Conservation (phyloP, 73 alveolate genomes). For the Symbiodinium pilosum region DNA sequence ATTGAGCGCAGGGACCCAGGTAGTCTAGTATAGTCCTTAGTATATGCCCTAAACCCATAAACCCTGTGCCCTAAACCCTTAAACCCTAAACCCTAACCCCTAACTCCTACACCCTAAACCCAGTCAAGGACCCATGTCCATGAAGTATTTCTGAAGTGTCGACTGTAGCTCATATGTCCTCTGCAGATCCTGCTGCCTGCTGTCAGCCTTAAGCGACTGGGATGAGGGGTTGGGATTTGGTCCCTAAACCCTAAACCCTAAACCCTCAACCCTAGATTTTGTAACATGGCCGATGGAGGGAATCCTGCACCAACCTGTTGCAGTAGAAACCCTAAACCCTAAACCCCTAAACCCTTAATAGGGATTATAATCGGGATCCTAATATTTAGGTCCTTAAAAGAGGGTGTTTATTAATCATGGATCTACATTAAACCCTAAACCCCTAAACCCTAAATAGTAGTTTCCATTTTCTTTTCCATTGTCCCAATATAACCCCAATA, state of each 20-base stretch:
- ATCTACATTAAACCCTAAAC: not conserved
- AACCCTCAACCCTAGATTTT: not conserved
- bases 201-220: too few relatives aligned
- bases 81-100: too few relatives aligned
- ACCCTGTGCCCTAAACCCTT: not conserved
- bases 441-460: too few relatives aligned
- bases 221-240: too few relatives aligned
- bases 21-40: not conserved
- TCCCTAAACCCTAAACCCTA: not conserved
- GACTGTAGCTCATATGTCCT: too few relatives aligned
- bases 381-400: not conserved
- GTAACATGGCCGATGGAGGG: not conserved
- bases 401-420: too few relatives aligned
- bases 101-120: too few relatives aligned
- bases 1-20: not conserved
- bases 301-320: not conserved
- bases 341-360: not conserved
- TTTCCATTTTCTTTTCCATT: too few relatives aligned
- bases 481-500: too few relatives aligned
- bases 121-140: too few relatives aligned
- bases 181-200: too few relatives aligned
- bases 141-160: too few relatives aligned
- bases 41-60: not conserved
- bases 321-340: not conserved
- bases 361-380: not conserved